Conservation (phyloP, 345 rosid genomes). For the Passiflora organensis region DNA sequence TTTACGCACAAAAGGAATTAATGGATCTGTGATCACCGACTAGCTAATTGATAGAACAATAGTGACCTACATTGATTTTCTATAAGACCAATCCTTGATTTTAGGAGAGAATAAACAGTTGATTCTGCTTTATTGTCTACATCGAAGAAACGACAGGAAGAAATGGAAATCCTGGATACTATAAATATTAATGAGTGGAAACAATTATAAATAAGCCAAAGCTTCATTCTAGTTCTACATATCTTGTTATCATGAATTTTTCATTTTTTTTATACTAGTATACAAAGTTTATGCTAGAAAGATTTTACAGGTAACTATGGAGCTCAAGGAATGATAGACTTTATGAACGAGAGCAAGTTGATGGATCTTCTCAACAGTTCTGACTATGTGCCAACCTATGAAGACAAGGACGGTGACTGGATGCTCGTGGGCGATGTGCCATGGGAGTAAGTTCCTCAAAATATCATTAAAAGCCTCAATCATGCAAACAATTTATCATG, state of each 20-base stretch:
- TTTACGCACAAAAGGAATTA: background rate
- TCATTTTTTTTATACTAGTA: background rate
- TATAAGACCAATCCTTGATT: no score
- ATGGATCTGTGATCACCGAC: no score
- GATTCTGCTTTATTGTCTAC: no score
- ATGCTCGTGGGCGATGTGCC: slow-evolving; percentile 99
- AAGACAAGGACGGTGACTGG: slow-evolving; percentile 98
- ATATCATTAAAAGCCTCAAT: background rate
- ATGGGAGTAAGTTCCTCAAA: slow-evolving; percentile 66
- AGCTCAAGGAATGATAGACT: slow-evolving; percentile 85
- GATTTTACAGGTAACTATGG: slow-evolving; percentile 46
- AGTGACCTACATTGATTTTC: no score
- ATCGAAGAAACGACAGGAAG: no score
- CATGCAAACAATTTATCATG: background rate
- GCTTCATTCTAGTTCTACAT: background rate
- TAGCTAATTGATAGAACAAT: no score
- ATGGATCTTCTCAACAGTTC: slow-evolving; percentile 87
- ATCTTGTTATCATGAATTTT: background rate
- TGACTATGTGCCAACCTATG: slow-evolving; percentile 91
- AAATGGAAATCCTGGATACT: no score
- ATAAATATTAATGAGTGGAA: no score
- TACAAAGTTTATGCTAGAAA: background rate
- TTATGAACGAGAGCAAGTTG: slow-evolving; percentile 92
- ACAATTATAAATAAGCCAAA: no score
- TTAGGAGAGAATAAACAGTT: no score